A percentile compares a stretch with the other conserved stretches of the same genome.
Conservation (phyloP, 768 basidiomycete species). For the Pholiota molesta region DNA sequence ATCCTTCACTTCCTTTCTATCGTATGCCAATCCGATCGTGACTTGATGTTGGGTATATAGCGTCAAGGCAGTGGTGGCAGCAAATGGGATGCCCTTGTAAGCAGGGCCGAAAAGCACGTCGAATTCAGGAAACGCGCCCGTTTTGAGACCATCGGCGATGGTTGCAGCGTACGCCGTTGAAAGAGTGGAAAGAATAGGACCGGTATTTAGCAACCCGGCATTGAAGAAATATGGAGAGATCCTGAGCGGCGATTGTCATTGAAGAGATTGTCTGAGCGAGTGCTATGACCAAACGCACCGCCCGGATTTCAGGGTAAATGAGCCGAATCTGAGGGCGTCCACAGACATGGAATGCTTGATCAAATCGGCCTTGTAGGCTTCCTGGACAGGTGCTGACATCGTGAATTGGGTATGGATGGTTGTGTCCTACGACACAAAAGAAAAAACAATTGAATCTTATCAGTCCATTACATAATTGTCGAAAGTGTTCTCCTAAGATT, state of each 20-base stretch:
- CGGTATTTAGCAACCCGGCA: constrained; percentile 84
- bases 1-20: constrained; percentile 94
- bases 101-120: constrained; percentile 96
- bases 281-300: constrained; percentile 54
- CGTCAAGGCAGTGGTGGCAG: constrained; percentile 79
- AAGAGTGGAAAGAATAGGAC: constrained; percentile 75
- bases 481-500: not conserved
- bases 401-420: not conserved
- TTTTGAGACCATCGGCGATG: constrained; percentile 56
- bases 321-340: constrained; percentile 86
- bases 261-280: constrained; percentile 8
- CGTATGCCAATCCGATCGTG: constrained; percentile 82
- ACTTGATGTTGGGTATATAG: constrained; percentile 67
- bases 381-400: constrained; percentile 15
- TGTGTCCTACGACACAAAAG: not conserved
- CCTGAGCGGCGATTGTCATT: constrained; percentile 37
- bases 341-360: constrained; percentile 70
- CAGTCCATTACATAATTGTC: not conserved
- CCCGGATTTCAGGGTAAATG: constrained; percentile 94
- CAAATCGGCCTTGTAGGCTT: constrained; percentile 59
- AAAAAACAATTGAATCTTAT: not conserved
- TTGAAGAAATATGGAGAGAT: constrained; percentile 98
- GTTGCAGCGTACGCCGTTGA: constrained; percentile 84
- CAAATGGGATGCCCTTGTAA: constrained; percentile 96
- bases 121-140: constrained; percentile 45